Evolutionary conservation across 2,329 filamentous ascomycete genomes (phyloP).

Genomic region (Colletotrichum paranaense): DNA sequence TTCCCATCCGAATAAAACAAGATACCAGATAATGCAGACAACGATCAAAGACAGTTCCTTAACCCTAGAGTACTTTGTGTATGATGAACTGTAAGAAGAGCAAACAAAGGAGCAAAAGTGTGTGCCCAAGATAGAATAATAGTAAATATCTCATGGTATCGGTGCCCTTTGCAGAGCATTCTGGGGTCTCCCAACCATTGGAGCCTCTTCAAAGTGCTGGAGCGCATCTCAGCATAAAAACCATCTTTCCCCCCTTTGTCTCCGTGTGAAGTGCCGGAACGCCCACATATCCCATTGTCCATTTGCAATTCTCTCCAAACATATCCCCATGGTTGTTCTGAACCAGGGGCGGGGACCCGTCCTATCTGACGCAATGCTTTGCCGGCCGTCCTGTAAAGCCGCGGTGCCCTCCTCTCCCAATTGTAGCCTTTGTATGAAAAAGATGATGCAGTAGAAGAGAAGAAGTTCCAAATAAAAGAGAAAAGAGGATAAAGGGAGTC

Average conservation of each 20-base stretch:
- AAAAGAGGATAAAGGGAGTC: not conserved
- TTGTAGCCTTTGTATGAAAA: not conserved
- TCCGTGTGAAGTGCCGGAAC: not conserved
- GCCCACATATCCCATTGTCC: not conserved
- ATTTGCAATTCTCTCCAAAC: not conserved
- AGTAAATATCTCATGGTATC: conserved; percentile 22
- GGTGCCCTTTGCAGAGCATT: not conserved
- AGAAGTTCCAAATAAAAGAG: not conserved
- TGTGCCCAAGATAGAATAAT: not conserved
- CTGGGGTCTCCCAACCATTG: not conserved
- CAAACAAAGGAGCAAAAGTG: not conserved
- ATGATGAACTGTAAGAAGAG: not conserved
- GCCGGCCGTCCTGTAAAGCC: conserved; percentile 10
- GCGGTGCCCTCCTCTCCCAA: not conserved
- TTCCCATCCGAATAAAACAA: not conserved
- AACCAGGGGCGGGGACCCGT: not conserved
- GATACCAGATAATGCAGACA: conserved; percentile 12
- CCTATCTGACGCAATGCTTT: conserved; percentile 7
- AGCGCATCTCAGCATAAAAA: not conserved
- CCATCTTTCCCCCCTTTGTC: not conserved
- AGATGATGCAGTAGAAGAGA: not conserved
- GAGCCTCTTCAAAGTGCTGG: not conserved
- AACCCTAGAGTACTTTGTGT: not conserved
- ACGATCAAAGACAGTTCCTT: not conserved
- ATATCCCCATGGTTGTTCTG: no score